Evolutionary conservation across 768 basidiomycete species (phyloP).

Genomic region (Chalciporus chontae): DNA sequence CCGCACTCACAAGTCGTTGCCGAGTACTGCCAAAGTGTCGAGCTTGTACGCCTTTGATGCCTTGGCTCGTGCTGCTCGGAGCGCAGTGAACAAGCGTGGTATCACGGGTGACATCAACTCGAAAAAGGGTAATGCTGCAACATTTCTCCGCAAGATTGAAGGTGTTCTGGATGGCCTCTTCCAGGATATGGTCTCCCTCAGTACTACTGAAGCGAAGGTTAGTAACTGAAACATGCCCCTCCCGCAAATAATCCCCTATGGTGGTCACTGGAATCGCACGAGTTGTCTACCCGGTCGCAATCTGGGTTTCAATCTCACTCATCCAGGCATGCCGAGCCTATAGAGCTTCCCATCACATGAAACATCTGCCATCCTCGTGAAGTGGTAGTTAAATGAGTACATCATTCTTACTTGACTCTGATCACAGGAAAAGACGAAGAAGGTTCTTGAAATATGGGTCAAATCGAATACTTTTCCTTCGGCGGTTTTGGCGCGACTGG

Average conservation of each 20-base stretch:
- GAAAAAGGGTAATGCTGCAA: constrained; percentile 66
- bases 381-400: constrained; percentile 41
- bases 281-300: constrained; percentile 8
- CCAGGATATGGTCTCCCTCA: constrained; percentile 71
- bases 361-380: constrained; percentile 11
- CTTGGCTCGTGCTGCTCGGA: constrained; percentile 78
- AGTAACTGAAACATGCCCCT: constrained; percentile 38
- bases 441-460: constrained; percentile 96
- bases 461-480: constrained; percentile 88
- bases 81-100: constrained; percentile 61
- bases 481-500: constrained; percentile 67
- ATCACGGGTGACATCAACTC: constrained; percentile 53
- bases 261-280: constrained; percentile 8
- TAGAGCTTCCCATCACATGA: constrained; percentile 30
- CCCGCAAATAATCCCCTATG: neutral
- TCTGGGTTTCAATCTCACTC: neutral
- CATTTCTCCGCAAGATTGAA: constrained; percentile 87
- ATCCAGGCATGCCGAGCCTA: constrained; percentile 10
- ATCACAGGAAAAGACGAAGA: constrained; percentile 91
- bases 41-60: constrained; percentile 96
- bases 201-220: constrained; percentile 79
- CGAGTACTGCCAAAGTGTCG: constrained; percentile 66
- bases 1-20: constrained; percentile 80
- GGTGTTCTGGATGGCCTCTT: constrained; percentile 88
- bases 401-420: constrained; percentile 33